Base-by-base conservation (phyloP, 345 rosid species). In the Anacardium occidentale region DNA sequence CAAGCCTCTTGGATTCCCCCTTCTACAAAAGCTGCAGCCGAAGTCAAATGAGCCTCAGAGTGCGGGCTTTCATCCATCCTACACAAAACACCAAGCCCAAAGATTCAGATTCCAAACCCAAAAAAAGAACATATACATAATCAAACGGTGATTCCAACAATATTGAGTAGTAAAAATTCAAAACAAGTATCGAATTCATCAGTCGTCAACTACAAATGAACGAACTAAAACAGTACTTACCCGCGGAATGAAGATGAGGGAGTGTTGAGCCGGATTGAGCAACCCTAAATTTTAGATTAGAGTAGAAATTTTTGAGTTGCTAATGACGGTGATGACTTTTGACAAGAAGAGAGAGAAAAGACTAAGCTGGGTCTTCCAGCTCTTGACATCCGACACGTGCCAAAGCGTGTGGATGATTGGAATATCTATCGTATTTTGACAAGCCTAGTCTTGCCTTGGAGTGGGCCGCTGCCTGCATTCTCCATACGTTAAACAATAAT, bases 1-100 rank as follows among this genome's bases (percentile, higher is more conserved):
- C 98, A 94, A 60, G 98, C 80, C 25, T 94, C 98, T 79, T 94
- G 98, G 56, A 94, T 86, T 69, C 98, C 98, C 0, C 98, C 98
- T 84, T 94, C 92, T 20, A 94, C 98, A 79, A 94, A 94, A 48
- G 98, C 98, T 21, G 92, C 98, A 18, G 98, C 94, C 0, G 98
- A 94, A 11, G 91, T 89, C 87, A 89, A 60, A 74, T 88, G 90
- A 3, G 82, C 88, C 53, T 85, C 97, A n/a, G 93, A 77, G 69
- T 79, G 80, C 69, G 75, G 26, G 37, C 72, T 76, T 57, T 89
- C 92, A 66, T 74, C 91, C 79, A 77, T 81, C 69, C 75, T 89
- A 91, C 87, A 50, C 48, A 62, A 37, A 72, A 14, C 29, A 18
- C 29, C 25, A 74, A 57, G 21, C n/a, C 55, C 34, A 22, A 65